These are phyloP conservation scores for Xylariaceae sp. DNA, from an alignment of 2,329 filamentous ascomycete species.

Conservation along the genomic window DNA sequence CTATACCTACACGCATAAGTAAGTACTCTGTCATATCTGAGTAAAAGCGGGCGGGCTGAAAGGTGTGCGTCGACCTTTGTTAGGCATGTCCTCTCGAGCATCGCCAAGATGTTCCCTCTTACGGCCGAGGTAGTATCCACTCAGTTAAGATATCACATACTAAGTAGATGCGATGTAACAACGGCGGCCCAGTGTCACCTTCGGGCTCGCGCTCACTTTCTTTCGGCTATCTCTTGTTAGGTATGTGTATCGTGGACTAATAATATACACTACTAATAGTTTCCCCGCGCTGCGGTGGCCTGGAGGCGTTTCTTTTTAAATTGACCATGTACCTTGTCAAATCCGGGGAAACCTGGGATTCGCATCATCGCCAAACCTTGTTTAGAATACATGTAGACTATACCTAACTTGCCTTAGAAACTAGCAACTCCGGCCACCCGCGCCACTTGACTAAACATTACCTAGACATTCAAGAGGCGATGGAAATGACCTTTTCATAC, in stretches of 20 bases:
- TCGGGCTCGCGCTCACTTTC: too few species aligned
- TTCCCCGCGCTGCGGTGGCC: not conserved
- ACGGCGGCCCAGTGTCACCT: conserved; percentile 20
- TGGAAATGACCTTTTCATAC: too few species aligned
- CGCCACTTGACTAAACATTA: too few species aligned
- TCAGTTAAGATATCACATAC: conserved; percentile 23
- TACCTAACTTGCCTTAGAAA: too few species aligned
- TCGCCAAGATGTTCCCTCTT: conserved; percentile 12
- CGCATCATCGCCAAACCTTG: too few species aligned
- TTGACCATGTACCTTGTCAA: conserved; percentile 12
- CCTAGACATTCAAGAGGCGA: too few species aligned
- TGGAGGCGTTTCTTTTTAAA: conserved; percentile 10
- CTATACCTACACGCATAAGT: too few species aligned
- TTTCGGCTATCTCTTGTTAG: conserved; percentile 11
- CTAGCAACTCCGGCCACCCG: too few species aligned
- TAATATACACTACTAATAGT: not conserved
- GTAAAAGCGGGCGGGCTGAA: conserved; percentile 10
- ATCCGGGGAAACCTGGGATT: conserved; percentile 29
- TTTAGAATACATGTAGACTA: too few species aligned
- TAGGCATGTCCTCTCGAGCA: conserved; percentile 3
- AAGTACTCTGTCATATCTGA: conserved; percentile 26
- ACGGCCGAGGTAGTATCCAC: conserved; percentile 27
- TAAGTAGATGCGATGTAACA: conserved; percentile 22
- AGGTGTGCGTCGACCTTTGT: conserved; percentile 8
- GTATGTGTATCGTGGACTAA: not conserved